phyloP scores from a whole-genome alignment of 192 early-diverging fungal species.

The Lunasporangiospora selenospora region DNA sequence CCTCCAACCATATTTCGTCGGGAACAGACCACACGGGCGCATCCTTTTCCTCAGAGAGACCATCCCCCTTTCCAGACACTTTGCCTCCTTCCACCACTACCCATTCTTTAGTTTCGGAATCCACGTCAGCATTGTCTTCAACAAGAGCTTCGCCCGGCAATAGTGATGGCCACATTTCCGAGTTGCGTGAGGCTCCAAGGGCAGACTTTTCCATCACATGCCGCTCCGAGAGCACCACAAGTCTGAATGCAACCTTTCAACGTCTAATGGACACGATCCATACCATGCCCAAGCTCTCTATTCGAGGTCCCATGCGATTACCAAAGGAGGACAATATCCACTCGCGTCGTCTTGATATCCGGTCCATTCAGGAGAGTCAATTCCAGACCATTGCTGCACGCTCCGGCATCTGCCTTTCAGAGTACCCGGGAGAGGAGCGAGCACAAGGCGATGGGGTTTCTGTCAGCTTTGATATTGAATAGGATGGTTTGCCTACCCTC shows the following conservation, averaged over 20 bases:
- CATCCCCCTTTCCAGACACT: neutral
- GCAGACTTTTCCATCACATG: constrained; percentile 43
- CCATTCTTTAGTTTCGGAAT: neutral
- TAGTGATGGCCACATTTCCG: too few relatives aligned
- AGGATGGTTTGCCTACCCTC: too few relatives aligned
- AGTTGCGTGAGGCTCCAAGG: constrained; percentile 3
- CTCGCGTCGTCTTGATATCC: constrained; percentile 34
- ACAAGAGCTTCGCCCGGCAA: neutral
- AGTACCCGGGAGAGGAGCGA: constrained; percentile 13
- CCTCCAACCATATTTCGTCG: too few relatives aligned
- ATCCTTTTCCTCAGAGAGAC: too few relatives aligned
- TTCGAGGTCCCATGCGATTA: constrained; percentile 34
- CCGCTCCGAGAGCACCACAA: constrained; percentile 32
- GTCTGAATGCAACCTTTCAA: constrained; percentile 26
- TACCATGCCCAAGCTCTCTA: constrained; percentile 13
- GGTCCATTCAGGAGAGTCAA: constrained; percentile 26
- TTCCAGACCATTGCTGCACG: constrained; percentile 15
- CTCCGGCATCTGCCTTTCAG: constrained; percentile 20
- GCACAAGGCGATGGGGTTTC: constrained; percentile 22
- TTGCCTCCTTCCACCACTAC: neutral
- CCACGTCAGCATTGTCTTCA: neutral
- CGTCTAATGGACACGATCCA: constrained; percentile 39
- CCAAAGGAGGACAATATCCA: constrained; percentile 42
- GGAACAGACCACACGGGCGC: too few relatives aligned
- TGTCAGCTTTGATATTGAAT: constrained; percentile 43